Conservation (phyloP, 805 yeast genomes). For the Yamadazyma sp. region DNA sequence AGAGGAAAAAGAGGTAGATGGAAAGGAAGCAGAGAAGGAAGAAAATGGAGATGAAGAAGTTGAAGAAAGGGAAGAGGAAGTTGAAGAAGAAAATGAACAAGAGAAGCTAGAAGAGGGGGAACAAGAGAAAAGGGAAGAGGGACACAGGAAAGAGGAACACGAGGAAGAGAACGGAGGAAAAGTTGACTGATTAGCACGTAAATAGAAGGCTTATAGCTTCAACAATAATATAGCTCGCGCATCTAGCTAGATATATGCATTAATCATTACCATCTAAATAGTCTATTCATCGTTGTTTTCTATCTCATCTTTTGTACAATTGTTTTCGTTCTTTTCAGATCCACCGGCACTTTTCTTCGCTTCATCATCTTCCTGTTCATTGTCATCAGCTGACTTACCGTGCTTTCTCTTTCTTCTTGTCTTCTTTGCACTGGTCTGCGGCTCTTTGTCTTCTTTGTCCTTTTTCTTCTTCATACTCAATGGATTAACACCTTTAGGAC, state of each 20-base stretch:
- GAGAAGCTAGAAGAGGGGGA: constrained; percentile 2
- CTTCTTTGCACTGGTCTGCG: constrained; percentile 8
- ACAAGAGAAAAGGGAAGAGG: neutral
- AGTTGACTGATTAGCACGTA: no score
- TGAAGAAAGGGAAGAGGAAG: constrained; percentile 1
- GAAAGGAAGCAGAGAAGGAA: neutral
- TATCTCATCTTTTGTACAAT: neutral
- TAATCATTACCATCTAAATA: constrained; percentile 6
- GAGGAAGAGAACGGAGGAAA: constrained; percentile 2
- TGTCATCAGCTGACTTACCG: constrained; percentile 9
- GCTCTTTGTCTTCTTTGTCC: constrained; percentile 6
- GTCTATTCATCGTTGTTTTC: constrained; percentile 1
- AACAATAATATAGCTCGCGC: neutral
- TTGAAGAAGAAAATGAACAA: neutral
- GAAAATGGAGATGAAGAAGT: constrained; percentile 4
- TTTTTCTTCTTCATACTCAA: constrained; percentile 81
- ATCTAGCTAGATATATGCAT: constrained; percentile 5
- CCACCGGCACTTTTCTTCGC: neutral
- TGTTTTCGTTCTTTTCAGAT: neutral
- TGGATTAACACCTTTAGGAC: constrained; percentile 87
- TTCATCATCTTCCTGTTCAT: constrained; percentile 2
- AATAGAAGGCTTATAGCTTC: no score
- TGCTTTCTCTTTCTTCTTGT: constrained; percentile 29
- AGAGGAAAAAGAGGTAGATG: neutral
- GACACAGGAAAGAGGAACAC: neutral